Conservation (phyloP, 331 rosid species). For the Erythrophleum ivorense region DNA sequence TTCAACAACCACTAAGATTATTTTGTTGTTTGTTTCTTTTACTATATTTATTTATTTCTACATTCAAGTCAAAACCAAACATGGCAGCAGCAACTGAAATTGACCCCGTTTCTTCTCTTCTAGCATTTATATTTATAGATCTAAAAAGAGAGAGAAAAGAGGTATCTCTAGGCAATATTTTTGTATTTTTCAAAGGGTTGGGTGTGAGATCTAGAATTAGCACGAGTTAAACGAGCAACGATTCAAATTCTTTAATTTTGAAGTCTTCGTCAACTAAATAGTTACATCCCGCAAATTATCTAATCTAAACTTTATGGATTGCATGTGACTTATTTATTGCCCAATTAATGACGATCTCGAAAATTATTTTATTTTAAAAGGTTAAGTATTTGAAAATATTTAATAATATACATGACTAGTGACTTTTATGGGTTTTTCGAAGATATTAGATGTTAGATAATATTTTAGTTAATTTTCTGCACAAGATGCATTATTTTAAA, state of each 20-base stretch:
- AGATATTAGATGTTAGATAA: too few species aligned
- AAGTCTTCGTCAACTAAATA: not conserved
- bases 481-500: too few species aligned
- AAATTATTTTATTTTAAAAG: not conserved
- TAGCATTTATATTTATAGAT: not conserved
- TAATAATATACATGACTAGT: too few species aligned
- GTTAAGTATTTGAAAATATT: too few species aligned
- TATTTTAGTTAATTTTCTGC: too few species aligned
- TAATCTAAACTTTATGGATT: not conserved
- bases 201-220: not conserved
- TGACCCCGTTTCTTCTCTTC: not conserved
- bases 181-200: not conserved
- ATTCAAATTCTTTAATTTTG: not conserved
- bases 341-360: not conserved
- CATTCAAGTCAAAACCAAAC: conserved; percentile 30
- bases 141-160: not conserved
- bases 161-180: not conserved
- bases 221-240: not conserved
- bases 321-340: not conserved
- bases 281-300: not conserved
- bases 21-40: not conserved
- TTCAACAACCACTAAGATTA: not conserved
- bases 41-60: not conserved
- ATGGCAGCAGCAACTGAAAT: conserved; percentile 23
- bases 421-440: too few species aligned